Evolutionary conservation across 176 grass and related monocot genomes (phyloP).

Genomic region (Oryza coarctata): DNA sequence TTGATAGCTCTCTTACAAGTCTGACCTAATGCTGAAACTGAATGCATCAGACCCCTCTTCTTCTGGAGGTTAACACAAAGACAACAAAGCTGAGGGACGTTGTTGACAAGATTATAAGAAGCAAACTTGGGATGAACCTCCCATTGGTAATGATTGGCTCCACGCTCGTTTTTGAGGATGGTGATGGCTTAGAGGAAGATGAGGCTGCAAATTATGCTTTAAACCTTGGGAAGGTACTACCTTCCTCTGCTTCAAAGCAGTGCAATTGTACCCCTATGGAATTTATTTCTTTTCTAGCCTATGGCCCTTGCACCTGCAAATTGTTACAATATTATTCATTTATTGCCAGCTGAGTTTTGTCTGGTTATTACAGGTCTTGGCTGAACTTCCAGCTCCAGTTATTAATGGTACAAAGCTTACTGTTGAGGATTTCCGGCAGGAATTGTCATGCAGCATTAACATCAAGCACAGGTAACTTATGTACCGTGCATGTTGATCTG

Average conservation of each 20-base stretch:
- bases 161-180: constrained; percentile 83
- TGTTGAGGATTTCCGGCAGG: constrained; percentile 94
- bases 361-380: constrained; percentile 57
- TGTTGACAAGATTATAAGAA: constrained; percentile 85
- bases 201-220: constrained; percentile 66
- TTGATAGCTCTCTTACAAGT: constrained; percentile 3
- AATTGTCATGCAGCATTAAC: constrained; percentile 87
- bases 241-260: constrained; percentile 4
- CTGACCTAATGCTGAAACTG: constrained; percentile 31
- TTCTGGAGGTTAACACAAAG: constrained; percentile 83
- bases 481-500: neutral
- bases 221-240: constrained; percentile 87
- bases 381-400: constrained; percentile 83
- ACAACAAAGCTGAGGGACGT: constrained; percentile 78
- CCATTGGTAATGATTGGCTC: constrained; percentile 83
- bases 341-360: constrained; percentile 19
- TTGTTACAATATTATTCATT: neutral
- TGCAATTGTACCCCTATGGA: neutral
- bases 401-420: constrained; percentile 73
- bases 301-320: neutral
- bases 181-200: constrained; percentile 80
- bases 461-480: constrained; percentile 86
- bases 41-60: constrained; percentile 69
- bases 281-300: neutral
- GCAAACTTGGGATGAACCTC: constrained; percentile 91